Conservation (phyloP, 495 filamentous ascomycete genomes). For the Friedmanniomyces simplex region DNA sequence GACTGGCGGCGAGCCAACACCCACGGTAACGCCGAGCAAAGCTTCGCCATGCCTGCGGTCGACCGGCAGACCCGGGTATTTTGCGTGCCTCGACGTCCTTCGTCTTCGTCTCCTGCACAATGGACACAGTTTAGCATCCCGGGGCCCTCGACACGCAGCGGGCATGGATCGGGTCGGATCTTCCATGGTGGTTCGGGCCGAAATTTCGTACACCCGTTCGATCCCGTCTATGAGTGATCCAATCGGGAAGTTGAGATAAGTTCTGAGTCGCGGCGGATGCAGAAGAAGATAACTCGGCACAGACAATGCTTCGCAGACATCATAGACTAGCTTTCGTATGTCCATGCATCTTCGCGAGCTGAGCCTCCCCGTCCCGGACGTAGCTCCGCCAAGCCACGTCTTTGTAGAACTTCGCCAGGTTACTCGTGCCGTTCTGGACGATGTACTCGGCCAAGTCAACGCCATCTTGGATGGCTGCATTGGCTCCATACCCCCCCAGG, state of each 20-base stretch:
- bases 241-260: background rate
- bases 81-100: too few relatives aligned
- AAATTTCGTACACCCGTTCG: background rate
- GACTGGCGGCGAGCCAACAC: too few relatives aligned
- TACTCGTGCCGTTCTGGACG: slow-evolving; percentile 9
- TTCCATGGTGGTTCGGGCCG: background rate
- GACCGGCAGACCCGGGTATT: too few relatives aligned
- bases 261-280: too few relatives aligned
- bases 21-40: too few relatives aligned
- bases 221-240: background rate
- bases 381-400: slow-evolving; percentile 24
- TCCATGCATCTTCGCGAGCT: slow-evolving; percentile 19
- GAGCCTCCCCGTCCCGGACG: slow-evolving; percentile 23
- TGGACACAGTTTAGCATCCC: too few relatives aligned
- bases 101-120: too few relatives aligned
- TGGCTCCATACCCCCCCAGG: slow-evolving; percentile 35
- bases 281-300: too few relatives aligned
- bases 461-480: slow-evolving; percentile 33
- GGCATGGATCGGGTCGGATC: too few relatives aligned
- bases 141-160: too few relatives aligned
- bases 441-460: slow-evolving; percentile 32
- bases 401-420: slow-evolving; percentile 22
- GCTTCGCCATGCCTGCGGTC: too few relatives aligned
- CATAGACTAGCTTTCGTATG: background rate
- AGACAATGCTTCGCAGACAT: background rate